Base-by-base conservation (phyloP, 202 grass and related monocot genomes). In the Carex sylvatica region DNA sequence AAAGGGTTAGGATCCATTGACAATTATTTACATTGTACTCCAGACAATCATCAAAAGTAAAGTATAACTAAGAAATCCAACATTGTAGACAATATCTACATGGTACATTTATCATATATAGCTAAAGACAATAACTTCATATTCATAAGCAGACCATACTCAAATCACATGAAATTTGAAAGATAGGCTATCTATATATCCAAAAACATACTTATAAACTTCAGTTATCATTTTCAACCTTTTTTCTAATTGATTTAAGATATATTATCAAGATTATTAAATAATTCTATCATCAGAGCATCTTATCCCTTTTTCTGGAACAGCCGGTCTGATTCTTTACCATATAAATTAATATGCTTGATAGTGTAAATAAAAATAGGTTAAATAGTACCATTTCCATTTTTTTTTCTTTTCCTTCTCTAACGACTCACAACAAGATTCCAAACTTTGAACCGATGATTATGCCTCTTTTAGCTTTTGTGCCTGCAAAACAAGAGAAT, bases 381-480 rank as follows among this genome's bases (percentile, higher is more conserved):
- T 86, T 46, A 10, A 5, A 67, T 81, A 38, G 63, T 91, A 98
- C 91, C 82, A 90, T 91, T n/a, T n/a, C n/a, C n/a, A n/a, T n/a
- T n/a, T n/a, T n/a, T n/a, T n/a, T n/a, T n/a, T n/a, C n/a, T n/a
- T n/a, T n/a, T n/a, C n/a, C n/a, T n/a, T n/a, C n/a, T n/a, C n/a
- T n/a, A n/a, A n/a, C n/a, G n/a, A n/a, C 85, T 77, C 80, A 36
- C 88, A 70, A 85, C 87, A 90, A 90, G 22, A 66, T 84, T 93
- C 83, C 56, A 93, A 61, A 82, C 49, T 77, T 85, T 81, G 83
- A 74, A 79, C 11, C 44, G 49, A 78, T 65, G 80, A 89, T 83
- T 98, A 89, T 49, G 89, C 87, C 72, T 74, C 86, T 61, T 71
- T 74, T 53, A 88, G 83, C 53, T 83, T 95, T 61, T 90, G 19